A percentile compares a stretch with the other conserved stretches of the same genome.
These are phyloP conservation scores for Plantago lanceolata DNA, from an alignment of 305 asterid species.

Conservation along the genomic window DNA sequence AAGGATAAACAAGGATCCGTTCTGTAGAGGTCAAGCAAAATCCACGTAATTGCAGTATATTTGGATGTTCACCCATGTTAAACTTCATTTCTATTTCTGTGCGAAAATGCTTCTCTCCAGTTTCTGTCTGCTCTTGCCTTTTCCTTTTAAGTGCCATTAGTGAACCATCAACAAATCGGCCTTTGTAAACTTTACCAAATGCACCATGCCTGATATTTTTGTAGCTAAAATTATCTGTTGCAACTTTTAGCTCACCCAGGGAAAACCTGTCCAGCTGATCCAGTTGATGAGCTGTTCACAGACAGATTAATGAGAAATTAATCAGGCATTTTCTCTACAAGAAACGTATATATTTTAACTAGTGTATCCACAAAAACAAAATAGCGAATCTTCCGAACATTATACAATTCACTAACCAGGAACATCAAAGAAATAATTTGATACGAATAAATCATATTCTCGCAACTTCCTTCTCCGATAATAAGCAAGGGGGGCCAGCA, in stretches of 20 bases:
- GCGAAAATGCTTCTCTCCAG: conserved; percentile 80
- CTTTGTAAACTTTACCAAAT: conserved; percentile 82
- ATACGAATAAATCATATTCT: conserved; percentile 11
- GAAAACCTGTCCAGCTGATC: conserved; percentile 82
- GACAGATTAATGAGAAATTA: conserved; percentile 12
- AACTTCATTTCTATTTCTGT: conserved; percentile 79
- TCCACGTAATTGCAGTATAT: conserved; percentile 75
- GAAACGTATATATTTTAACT: neutral
- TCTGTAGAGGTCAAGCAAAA: conserved; percentile 87
- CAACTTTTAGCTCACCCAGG: conserved; percentile 72
- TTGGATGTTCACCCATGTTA: conserved; percentile 77
- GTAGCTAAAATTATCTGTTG: conserved; percentile 64
- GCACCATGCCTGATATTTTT: conserved; percentile 65
- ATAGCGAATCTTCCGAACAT: neutral
- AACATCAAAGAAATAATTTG: conserved; percentile 72
- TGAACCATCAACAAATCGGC: conserved; percentile 68
- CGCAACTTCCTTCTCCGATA: conserved; percentile 66
- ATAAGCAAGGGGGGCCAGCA: conserved; percentile 67
- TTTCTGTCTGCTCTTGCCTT: conserved; percentile 69
- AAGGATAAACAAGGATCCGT: conserved; percentile 81
- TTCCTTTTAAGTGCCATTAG: conserved; percentile 81
- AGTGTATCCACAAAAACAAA: neutral
- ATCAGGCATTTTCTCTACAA: neutral
- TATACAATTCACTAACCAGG: conserved; percentile 52
- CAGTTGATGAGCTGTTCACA: conserved; percentile 36